A percentile compares a stretch with the other conserved stretches of the same genome.
phyloP scores from a whole-genome alignment of 306 rosid species.

The Prunus salicina region DNA sequence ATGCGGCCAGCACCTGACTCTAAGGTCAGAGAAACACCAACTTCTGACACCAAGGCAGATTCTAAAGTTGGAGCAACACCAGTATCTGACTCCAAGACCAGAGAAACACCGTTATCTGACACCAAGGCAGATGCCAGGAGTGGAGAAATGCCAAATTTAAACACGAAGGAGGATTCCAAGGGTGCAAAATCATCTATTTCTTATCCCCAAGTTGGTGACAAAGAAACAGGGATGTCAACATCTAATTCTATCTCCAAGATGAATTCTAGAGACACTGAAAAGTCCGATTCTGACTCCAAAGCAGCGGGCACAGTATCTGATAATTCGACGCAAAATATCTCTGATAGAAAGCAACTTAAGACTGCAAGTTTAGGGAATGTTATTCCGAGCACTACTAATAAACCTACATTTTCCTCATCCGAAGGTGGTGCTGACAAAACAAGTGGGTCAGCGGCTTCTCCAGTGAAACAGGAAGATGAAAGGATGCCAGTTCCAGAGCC shows the following conservation, averaged over 20 bases:
- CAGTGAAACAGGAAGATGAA: conserved; percentile 52
- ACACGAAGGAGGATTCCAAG: conserved; percentile 39
- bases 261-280: conserved; percentile 30
- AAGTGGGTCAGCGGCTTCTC: conserved; percentile 31
- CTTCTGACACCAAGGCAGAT: conserved; percentile 40
- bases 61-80: conserved; percentile 37
- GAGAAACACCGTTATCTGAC: conserved; percentile 36
- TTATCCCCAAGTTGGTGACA: conserved; percentile 38
- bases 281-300: conserved; percentile 31
- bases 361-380: conserved; percentile 27
- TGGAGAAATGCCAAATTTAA: conserved; percentile 28
- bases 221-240: conserved; percentile 36
- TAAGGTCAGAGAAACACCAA: conserved; percentile 37
- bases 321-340: conserved; percentile 27
- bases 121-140: conserved; percentile 44
- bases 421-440: conserved; percentile 43
- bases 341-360: conserved; percentile 36
- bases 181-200: conserved; percentile 24
- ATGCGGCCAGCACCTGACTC: conserved; percentile 38
- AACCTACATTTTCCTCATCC: conserved; percentile 29
- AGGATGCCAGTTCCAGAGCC: conserved; percentile 41
- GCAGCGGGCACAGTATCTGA: conserved; percentile 14
- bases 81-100: conserved; percentile 32
- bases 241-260: conserved; percentile 23
- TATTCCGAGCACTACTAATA: conserved; percentile 29